Percentiles rank a stretch among this genome's conserved stretches.
phyloP scores from a whole-genome alignment of 176 grass and related monocot species.

The Triticum dicoccoides region DNA sequence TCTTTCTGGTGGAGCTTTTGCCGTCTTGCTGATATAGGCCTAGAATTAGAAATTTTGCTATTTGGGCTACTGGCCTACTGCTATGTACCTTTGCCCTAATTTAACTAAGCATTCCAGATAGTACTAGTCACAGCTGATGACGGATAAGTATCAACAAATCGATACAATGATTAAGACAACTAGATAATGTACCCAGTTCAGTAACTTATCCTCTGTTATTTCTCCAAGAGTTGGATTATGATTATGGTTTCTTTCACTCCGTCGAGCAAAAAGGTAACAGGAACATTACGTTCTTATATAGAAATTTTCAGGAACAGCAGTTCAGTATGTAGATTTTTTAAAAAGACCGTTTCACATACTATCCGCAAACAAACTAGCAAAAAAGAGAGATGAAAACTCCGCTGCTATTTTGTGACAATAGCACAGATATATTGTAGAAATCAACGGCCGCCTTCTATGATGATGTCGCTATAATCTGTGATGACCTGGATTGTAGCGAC shows the following conservation, averaged over 20 bases:
- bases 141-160: background rate
- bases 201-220: background rate
- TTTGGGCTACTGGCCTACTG: background rate
- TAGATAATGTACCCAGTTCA: background rate
- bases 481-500: constrained; percentile 9
- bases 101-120: background rate
- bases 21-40: background rate
- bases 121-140: background rate
- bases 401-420: background rate
- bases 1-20: background rate
- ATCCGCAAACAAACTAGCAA: background rate
- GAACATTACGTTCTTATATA: too few relatives aligned
- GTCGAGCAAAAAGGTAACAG: too few relatives aligned
- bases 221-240: background rate
- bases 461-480: background rate
- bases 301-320: too few relatives aligned
- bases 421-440: background rate
- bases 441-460: background rate
- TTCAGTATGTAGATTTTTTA: too few relatives aligned
- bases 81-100: background rate
- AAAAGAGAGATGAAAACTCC: background rate
- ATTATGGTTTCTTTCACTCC: too few relatives aligned
- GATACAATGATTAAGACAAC: background rate
- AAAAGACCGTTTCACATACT: too few relatives aligned
- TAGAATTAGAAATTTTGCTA: background rate